Percentiles rank a stretch among this genome's conserved stretches.
phyloP scores from a whole-genome alignment of 1,139 yeast species.

The Geotrichum citri-aurantii region DNA sequence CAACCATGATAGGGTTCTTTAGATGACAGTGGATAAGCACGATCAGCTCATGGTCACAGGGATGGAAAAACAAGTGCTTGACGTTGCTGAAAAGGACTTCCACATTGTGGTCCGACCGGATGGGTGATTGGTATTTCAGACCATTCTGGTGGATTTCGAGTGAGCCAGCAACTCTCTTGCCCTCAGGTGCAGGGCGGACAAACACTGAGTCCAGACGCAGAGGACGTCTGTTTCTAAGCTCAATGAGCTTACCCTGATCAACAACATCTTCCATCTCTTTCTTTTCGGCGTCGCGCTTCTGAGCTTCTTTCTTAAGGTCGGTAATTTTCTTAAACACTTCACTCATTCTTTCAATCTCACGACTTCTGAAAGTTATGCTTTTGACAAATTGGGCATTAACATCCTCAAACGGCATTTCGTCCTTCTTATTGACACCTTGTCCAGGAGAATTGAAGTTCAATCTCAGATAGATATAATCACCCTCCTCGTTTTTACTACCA shows the following conservation, averaged over 20 bases:
- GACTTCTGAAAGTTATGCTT: constrained; percentile 80
- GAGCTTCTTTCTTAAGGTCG: constrained; percentile 87
- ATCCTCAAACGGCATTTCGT: constrained; percentile 87
- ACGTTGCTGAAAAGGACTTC: constrained; percentile 87
- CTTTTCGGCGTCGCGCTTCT: constrained; percentile 83
- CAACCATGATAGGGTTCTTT: constrained; percentile 89
- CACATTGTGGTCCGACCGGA: constrained; percentile 76
- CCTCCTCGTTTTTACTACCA: constrained; percentile 94
- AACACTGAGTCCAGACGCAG: constrained; percentile 82
- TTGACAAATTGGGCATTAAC: constrained; percentile 68
- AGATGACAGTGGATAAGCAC: constrained; percentile 90
- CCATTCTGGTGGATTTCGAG: constrained; percentile 94
- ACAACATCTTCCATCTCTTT: constrained; percentile 94
- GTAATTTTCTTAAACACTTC: constrained; percentile 87
- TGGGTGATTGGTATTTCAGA: constrained; percentile 80
- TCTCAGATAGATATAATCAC: constrained; percentile 85
- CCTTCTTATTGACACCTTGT: constrained; percentile 58
- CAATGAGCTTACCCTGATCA: constrained; percentile 81
- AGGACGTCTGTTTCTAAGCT: constrained; percentile 73
- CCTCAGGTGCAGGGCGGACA: constrained; percentile 93
- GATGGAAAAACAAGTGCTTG: constrained; percentile 90
- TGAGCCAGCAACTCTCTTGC: constrained; percentile 88
- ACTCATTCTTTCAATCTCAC: constrained; percentile 86
- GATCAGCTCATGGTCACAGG: constrained; percentile 90
- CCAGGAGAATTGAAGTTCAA: constrained; percentile 94